Base-by-base conservation (phyloP, 2,329 filamentous ascomycete genomes). In the Botrytis pseudocinerea region DNA sequence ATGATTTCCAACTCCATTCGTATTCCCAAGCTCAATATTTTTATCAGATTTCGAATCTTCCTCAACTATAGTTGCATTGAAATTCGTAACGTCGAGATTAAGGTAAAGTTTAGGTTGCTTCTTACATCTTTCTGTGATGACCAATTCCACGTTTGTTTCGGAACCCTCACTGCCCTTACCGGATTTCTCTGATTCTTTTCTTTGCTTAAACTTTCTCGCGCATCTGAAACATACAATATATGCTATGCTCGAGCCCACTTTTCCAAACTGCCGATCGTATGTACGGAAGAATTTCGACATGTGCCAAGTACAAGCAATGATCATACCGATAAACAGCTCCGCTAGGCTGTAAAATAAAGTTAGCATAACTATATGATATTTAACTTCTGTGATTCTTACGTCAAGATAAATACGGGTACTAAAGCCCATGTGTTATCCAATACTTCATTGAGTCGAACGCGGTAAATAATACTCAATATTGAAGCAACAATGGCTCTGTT, bases 271-370 rank as follows among this genome's bases (percentile, higher is more conserved):
- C 9, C 32, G 57, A 18, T 60, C 57, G 18, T 60, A 38, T 60
- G 57, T 60, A 35, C 57, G 57, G 57, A 60, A 35, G 10, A 60
- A 60, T 60, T 60, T 60, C 9, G 57, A 60, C 57, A 60, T 60
- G 57, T 60, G 57, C 57, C 57, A 60, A 35, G 57, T 35, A 38
- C 57, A 60, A 60, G 57, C 57, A 35, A 60, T 60, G 35, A 60
- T 60, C 57, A 60, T 60, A 12, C 57, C 57, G 4, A 60, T 60
- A 6, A 60, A 60, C 18, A 60, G 25, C 28, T 60, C 57, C 1
- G 57, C 57, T 4, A 60, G 57, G 18, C 57, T 60, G 28, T 38
- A 22, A 38, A 22, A 60, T 22, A 7, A 12, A 25, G 32, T 60
- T 38, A 60, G 57, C 20, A 35, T 2, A n/a, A n/a, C n/a, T n/a